Evolutionary conservation across 306 rosid species (phyloP).

Genomic region (Vigna reflexopilosa): DNA sequence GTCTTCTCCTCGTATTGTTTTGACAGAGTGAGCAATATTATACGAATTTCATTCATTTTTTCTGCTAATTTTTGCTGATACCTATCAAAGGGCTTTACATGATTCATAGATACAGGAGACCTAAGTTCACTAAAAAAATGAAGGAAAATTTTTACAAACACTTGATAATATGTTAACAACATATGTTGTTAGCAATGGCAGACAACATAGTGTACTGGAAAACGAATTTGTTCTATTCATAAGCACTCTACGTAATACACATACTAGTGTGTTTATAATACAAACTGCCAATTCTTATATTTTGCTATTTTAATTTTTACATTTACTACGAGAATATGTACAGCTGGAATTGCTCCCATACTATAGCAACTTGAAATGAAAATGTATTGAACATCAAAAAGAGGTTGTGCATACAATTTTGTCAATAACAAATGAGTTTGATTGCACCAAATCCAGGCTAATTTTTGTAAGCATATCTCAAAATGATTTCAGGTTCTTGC

Average conservation of each 20-base stretch:
- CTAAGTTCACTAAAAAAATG: background rate
- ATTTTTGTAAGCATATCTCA: conserved; percentile 11
- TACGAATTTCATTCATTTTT: no score
- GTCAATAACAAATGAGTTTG: conserved; percentile 2
- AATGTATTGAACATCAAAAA: conserved; percentile 10
- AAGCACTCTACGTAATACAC: background rate
- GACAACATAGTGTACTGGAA: background rate
- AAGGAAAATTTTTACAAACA: background rate
- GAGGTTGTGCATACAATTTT: conserved; percentile 33
- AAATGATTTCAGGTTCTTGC: conserved; percentile 81
- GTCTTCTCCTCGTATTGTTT: no score
- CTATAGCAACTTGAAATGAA: background rate
- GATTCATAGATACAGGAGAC: no score
- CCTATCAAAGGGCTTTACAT: no score
- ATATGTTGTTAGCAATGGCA: background rate
- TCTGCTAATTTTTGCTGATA: no score
- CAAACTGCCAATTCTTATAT: background rate
- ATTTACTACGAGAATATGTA: background rate
- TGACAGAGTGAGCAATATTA: no score
- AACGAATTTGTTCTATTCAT: background rate
- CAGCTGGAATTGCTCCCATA: background rate
- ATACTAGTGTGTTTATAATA: background rate
- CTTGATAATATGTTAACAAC: background rate
- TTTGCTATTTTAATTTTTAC: background rate
- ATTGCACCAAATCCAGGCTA: conserved; percentile 30